phyloP scores from a whole-genome alignment of 768 basidiomycete species.

The Suillus occidentalis region DNA sequence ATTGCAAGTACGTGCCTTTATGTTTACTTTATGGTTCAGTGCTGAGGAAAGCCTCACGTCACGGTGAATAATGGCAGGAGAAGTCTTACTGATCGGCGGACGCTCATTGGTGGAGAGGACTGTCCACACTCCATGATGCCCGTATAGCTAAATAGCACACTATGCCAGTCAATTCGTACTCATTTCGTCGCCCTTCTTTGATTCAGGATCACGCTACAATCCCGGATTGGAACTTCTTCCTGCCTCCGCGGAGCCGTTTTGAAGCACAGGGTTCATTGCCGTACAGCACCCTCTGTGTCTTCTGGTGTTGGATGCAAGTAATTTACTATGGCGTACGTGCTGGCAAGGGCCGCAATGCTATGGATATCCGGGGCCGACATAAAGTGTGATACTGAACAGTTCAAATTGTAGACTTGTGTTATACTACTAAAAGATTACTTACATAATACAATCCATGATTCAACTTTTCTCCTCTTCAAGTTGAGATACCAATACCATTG shows the following conservation, averaged over 20 bases:
- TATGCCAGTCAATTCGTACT: neutral
- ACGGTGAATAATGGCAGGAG: neutral
- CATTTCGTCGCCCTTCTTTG: neutral
- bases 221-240: constrained; percentile 3
- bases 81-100: neutral
- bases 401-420: too few relatives aligned
- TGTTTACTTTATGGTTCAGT: neutral
- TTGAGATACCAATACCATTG: neutral
- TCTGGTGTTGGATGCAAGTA: constrained; percentile 14
- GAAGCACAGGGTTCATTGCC: constrained; percentile 17
- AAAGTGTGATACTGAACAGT: too few relatives aligned
- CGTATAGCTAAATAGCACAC: neutral
- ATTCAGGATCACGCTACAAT: constrained; percentile 6
- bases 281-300: constrained; percentile 19
- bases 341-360: too few relatives aligned
- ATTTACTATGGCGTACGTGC: neutral
- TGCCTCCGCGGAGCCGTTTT: constrained; percentile 27
- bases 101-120: neutral
- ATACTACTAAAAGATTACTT: too few relatives aligned
- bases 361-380: too few relatives aligned
- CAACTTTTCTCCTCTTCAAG: neutral
- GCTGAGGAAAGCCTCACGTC: neutral
- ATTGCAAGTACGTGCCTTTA: neutral
- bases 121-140: neutral
- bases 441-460: too few relatives aligned